Percentiles rank a stretch among this genome's conserved stretches.
phyloP scores from a whole-genome alignment of 345 rosid species.

The Cardamine resedifolia region DNA sequence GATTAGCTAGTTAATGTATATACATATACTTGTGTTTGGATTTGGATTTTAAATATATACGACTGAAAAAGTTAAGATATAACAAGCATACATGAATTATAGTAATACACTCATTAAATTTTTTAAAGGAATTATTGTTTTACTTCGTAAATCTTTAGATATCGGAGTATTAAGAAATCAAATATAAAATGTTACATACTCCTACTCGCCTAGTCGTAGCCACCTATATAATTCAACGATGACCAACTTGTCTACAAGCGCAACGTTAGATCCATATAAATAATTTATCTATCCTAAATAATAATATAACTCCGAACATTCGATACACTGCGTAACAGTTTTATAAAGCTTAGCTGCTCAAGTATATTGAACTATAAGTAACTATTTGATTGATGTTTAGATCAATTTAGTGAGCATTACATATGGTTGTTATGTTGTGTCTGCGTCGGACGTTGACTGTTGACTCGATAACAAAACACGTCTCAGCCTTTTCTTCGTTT shows the following conservation, averaged over 20 bases:
- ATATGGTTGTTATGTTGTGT: constrained; percentile 20
- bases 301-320: constrained; percentile 2
- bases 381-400: not conserved
- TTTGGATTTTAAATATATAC: not conserved
- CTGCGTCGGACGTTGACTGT: constrained; percentile 31
- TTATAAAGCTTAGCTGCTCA: not conserved
- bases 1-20: not conserved
- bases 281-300: not conserved
- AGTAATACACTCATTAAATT: not conserved
- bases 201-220: not conserved
- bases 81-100: not conserved
- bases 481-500: constrained; percentile 23
- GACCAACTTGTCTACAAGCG: constrained; percentile 14
- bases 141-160: not conserved
- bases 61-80: not conserved
- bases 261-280: not conserved
- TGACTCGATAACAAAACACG: constrained; percentile 33
- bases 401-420: not conserved
- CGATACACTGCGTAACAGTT: not conserved
- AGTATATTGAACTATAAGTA: not conserved
- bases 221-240: not conserved
- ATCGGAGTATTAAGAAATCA: not conserved
- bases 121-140: no score
- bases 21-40: not conserved
- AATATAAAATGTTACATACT: not conserved